phyloP scores from a whole-genome alignment of 108 stramenopile species.

The Skeletonema costatum region DNA sequence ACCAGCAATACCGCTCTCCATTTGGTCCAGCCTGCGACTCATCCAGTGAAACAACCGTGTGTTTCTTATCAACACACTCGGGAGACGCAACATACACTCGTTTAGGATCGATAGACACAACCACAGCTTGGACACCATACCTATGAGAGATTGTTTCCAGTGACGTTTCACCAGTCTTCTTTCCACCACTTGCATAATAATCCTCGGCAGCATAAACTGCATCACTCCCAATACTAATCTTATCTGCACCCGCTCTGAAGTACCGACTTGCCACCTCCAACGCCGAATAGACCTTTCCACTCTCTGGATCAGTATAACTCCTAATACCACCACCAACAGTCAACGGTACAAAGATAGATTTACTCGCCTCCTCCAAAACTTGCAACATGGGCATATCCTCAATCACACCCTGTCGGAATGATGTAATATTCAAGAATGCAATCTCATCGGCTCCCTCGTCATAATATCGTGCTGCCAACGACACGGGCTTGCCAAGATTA shows the following conservation, averaged over 20 bases:
- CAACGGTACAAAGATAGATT: slow-evolving; percentile 95
- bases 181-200: slow-evolving; percentile 55
- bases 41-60: slow-evolving; percentile 73
- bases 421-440: slow-evolving; percentile 97
- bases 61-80: slow-evolving; percentile 39
- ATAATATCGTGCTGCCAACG: slow-evolving; percentile 90
- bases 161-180: slow-evolving; percentile 79
- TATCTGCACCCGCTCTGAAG: slow-evolving; percentile 99
- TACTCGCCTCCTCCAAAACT: slow-evolving; percentile 92
- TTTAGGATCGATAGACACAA: slow-evolving; percentile 97
- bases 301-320: slow-evolving; percentile 83
- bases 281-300: slow-evolving; percentile 83
- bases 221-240: slow-evolving; percentile 95
- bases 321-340: slow-evolving; percentile 99
- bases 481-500: slow-evolving; percentile 97
- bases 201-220: slow-evolving; percentile 93
- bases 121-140: slow-evolving; percentile 99
- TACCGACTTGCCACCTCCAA: slow-evolving; percentile 96
- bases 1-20: slow-evolving; percentile 93
- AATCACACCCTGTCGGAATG: slow-evolving; percentile 93
- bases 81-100: slow-evolving; percentile 82
- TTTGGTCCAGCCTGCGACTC: slow-evolving; percentile 74
- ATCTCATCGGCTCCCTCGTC: slow-evolving; percentile 97
- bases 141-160: slow-evolving; percentile 90
- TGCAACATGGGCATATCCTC: slow-evolving; percentile 98